Evolutionary conservation across 495 filamentous ascomycete species (phyloP).

Genomic region (Aspergillus panamensis): DNA sequence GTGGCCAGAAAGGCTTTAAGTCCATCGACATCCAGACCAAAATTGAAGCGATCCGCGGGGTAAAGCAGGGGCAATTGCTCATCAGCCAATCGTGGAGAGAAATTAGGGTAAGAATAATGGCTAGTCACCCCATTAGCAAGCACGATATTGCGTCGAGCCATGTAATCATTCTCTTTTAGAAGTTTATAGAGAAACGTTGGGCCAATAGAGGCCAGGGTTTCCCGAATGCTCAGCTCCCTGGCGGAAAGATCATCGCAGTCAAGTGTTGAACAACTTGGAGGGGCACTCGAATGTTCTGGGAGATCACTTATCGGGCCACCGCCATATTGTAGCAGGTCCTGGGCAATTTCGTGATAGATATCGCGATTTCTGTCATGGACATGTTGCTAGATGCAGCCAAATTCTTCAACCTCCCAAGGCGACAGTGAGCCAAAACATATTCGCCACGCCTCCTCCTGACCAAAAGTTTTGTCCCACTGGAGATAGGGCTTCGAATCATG

Average conservation of each 20-base stretch:
- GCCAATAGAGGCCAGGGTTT: conserved; percentile 1
- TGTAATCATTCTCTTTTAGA: background rate
- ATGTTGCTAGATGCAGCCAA: conserved; percentile 12
- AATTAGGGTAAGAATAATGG: background rate
- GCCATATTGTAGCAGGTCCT: background rate
- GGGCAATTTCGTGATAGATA: background rate
- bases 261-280: background rate
- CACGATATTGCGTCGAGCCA: conserved; percentile 10
- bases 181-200: conserved; percentile 7
- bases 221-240: background rate
- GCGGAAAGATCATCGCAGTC: background rate
- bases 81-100: background rate
- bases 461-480: background rate
- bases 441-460: background rate
- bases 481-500: background rate
- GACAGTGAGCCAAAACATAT: conserved; percentile 10
- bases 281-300: background rate
- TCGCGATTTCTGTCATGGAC: background rate
- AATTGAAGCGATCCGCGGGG: conserved; percentile 12
- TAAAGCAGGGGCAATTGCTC: conserved; percentile 3
- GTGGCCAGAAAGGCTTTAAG: background rate
- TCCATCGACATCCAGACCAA: background rate
- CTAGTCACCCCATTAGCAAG: background rate
- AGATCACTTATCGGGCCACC: background rate
- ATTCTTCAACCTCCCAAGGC: conserved; percentile 18